A percentile compares a stretch with the other conserved stretches of the same genome.
phyloP scores from a whole-genome alignment of 768 basidiomycete species.

The Rhizopogon vesiculosus region DNA sequence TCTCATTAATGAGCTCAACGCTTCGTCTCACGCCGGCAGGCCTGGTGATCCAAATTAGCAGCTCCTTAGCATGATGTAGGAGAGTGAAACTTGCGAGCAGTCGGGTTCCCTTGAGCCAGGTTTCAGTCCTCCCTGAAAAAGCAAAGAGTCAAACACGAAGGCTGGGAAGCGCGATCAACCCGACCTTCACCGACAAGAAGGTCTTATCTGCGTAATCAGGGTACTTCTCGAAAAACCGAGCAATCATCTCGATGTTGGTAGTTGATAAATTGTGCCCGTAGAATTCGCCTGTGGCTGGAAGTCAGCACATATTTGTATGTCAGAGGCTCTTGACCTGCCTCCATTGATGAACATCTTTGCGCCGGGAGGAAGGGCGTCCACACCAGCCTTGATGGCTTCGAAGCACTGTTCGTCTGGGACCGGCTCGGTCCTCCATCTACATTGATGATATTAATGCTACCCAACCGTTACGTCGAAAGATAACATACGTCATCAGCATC shows the following conservation, averaged over 20 bases:
- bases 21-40: conserved; percentile 44
- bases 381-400: conserved; percentile 51
- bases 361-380: conserved; percentile 37
- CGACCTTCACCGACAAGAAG: conserved; percentile 31
- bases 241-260: conserved; percentile 46
- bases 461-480: background rate
- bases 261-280: conserved; percentile 41
- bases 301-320: background rate
- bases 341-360: conserved; percentile 49
- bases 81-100: conserved; percentile 25
- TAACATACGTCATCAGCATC: conserved; percentile 49
- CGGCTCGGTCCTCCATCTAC: conserved; percentile 38
- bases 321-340: conserved; percentile 22
- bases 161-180: background rate
- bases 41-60: conserved; percentile 14
- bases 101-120: conserved; percentile 10
- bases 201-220: conserved; percentile 30
- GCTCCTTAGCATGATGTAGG: too few species aligned
- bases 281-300: conserved; percentile 40
- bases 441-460: background rate
- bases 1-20: conserved; percentile 37
- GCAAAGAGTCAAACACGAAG: background rate
- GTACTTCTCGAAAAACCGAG: conserved; percentile 43
- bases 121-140: conserved; percentile 16
- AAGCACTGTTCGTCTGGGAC: conserved; percentile 58